Evolutionary conservation across 2,329 filamentous ascomycete species (phyloP).

Genomic region (Plectosphaerella cucumerina): DNA sequence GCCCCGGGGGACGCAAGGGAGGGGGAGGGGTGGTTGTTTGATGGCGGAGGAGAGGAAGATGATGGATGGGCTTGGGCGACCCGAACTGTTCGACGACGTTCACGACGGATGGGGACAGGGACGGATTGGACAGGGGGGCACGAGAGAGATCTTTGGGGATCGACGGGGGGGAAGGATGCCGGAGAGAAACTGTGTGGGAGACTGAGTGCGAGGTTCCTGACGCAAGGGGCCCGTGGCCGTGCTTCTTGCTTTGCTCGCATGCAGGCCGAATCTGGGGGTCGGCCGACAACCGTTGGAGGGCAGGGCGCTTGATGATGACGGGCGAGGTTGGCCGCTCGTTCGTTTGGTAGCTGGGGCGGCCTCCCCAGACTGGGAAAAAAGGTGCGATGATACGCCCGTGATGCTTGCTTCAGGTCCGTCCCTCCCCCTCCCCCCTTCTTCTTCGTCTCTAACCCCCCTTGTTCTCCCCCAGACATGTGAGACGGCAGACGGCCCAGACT

Average conservation of each 20-base stretch:
- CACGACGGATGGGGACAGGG: background rate
- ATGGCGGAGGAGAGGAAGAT: background rate
- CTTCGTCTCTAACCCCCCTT: too few species aligned
- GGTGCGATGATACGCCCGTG: background rate
- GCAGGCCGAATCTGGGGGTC: background rate
- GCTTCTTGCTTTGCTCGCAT: background rate
- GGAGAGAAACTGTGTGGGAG: background rate
- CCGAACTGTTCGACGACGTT: background rate
- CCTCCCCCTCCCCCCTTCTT: too few species aligned
- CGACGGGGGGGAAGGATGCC: background rate
- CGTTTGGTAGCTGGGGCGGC: background rate
- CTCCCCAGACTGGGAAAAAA: background rate
- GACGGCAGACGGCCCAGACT: background rate
- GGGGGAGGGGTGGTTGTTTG: background rate
- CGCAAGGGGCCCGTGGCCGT: background rate
- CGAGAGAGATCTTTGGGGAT: background rate
- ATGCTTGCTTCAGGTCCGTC: background rate
- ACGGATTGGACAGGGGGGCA: too few species aligned
- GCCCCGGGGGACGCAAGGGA: background rate
- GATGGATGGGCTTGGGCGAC: background rate
- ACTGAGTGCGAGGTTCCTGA: background rate
- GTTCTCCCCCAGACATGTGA: background rate
- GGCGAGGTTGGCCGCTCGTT: background rate
- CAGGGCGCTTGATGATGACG: background rate
- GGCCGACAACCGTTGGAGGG: background rate